phyloP scores from a whole-genome alignment of 441 rosid genomes.

The Jatropha podagrica region DNA sequence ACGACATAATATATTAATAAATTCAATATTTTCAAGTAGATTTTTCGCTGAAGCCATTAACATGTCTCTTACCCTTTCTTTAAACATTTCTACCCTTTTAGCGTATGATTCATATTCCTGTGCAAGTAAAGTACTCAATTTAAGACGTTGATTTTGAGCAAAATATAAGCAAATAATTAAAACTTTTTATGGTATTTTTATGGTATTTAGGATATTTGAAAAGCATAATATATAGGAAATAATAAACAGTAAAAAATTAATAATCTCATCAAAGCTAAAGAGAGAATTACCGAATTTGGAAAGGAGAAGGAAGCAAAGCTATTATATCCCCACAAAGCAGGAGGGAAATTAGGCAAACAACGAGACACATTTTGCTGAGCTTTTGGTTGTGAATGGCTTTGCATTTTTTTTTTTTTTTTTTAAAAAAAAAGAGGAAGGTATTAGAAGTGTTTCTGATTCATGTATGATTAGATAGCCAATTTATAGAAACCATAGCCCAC shows the following conservation, averaged over 20 bases:
- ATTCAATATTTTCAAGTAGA: background rate
- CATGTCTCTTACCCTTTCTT: constrained; percentile 3
- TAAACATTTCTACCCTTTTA: background rate
- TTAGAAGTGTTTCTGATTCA: too few relatives aligned
- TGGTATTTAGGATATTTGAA: too few relatives aligned
- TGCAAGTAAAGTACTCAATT: background rate
- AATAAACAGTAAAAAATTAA: too few relatives aligned
- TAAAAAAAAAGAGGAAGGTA: too few relatives aligned
- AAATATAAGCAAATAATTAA: too few relatives aligned
- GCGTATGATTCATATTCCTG: background rate
- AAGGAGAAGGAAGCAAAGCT: background rate
- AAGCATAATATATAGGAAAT: too few relatives aligned
- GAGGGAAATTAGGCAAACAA: background rate
- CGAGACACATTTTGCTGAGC: background rate
- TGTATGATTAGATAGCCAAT: too few relatives aligned
- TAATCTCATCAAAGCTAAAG: background rate
- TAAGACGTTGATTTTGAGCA: background rate
- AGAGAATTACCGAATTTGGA: background rate
- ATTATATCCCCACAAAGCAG: background rate
- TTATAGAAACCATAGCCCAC: too few relatives aligned
- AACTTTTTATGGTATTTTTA: too few relatives aligned
- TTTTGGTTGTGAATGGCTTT: background rate
- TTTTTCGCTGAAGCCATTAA: background rate
- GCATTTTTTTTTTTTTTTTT: too few relatives aligned
- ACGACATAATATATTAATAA: constrained; percentile 15